These are phyloP conservation scores for Podospora bellae-mahoneyi DNA, from an alignment of 495 filamentous ascomycete species.

Conservation along the genomic window DNA sequence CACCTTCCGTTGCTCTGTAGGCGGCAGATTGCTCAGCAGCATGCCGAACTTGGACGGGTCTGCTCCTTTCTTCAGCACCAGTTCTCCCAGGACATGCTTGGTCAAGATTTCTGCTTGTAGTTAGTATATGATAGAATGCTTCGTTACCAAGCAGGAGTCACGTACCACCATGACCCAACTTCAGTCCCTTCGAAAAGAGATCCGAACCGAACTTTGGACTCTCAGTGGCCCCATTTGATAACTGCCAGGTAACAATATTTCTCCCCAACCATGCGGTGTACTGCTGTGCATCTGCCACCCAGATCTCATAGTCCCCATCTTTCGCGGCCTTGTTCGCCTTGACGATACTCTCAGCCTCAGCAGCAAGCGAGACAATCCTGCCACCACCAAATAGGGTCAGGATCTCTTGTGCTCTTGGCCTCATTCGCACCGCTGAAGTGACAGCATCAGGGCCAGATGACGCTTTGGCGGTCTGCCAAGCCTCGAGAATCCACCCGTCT, in stretches of 20 bases:
- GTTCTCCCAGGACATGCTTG: slow-evolving; percentile 43
- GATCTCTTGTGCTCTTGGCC: slow-evolving; percentile 41
- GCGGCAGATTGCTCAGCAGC: slow-evolving; percentile 49
- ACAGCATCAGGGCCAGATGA: slow-evolving; percentile 5
- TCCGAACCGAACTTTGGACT: slow-evolving; percentile 55
- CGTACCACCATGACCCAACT: slow-evolving; percentile 71
- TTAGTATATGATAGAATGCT: slow-evolving; percentile 16
- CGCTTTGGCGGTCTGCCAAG: slow-evolving; percentile 42
- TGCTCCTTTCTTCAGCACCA: slow-evolving; percentile 44
- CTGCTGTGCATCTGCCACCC: slow-evolving; percentile 62
- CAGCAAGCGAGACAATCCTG: slow-evolving; percentile 65
- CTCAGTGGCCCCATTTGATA: slow-evolving; percentile 35
- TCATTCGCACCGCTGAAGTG: slow-evolving; percentile 14
- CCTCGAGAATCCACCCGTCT: slow-evolving; percentile 48
- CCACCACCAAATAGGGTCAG: slow-evolving; percentile 61
- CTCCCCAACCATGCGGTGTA: slow-evolving; percentile 73
- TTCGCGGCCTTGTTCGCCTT: slow-evolving; percentile 24
- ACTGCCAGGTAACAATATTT: slow-evolving; percentile 56
- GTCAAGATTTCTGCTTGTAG: slow-evolving; percentile 51
- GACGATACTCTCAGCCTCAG: slow-evolving; percentile 66
- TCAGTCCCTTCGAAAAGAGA: slow-evolving; percentile 62
- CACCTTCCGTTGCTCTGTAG: slow-evolving; percentile 57
- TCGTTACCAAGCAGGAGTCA: not conserved
- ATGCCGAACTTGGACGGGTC: slow-evolving; percentile 32
- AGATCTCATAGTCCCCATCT: slow-evolving; percentile 36